Conservation (phyloP, 2,329 filamentous ascomycete genomes). For the Byssoonygena ceratinophila region DNA sequence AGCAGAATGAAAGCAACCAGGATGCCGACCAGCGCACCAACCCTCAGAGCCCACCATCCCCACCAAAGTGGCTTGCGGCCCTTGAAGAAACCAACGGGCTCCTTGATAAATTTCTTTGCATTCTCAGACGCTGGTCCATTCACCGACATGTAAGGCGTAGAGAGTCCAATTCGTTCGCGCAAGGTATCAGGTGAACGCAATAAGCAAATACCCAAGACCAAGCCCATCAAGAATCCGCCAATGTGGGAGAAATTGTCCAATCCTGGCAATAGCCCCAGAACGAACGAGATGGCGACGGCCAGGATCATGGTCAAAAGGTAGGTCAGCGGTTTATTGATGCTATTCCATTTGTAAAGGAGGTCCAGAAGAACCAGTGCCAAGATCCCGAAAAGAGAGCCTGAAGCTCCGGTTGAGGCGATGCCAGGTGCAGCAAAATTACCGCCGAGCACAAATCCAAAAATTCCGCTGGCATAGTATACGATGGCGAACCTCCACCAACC, state of each 20-base stretch:
- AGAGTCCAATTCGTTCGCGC: constrained; percentile 59
- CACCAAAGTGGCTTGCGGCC: constrained; percentile 90
- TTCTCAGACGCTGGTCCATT: constrained; percentile 40
- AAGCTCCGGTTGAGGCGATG: constrained; percentile 77
- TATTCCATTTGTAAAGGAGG: constrained; percentile 82
- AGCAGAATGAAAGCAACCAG: constrained; percentile 78
- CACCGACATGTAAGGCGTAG: constrained; percentile 61
- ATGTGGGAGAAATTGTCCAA: constrained; percentile 97
- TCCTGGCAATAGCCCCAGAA: constrained; percentile 79
- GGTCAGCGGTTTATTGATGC: constrained; percentile 63
- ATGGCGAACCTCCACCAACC: constrained; percentile 78
- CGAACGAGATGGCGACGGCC: constrained; percentile 81
- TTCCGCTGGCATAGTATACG: constrained; percentile 82
- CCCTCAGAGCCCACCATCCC: constrained; percentile 88
- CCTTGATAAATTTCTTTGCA: constrained; percentile 48
- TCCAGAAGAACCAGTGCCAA: constrained; percentile 82
- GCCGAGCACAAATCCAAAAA: constrained; percentile 90
- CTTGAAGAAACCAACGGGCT: constrained; percentile 49
- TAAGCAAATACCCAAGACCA: constrained; percentile 75
- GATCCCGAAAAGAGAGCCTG: constrained; percentile 82
- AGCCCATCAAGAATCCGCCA: constrained; percentile 85
- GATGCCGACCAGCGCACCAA: constrained; percentile 64
- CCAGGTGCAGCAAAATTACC: constrained; percentile 81
- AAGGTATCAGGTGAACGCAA: constrained; percentile 78
- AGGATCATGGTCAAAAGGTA: constrained; percentile 81